Conservation (phyloP, 768 basidiomycete genomes). For the Mycena pura region DNA sequence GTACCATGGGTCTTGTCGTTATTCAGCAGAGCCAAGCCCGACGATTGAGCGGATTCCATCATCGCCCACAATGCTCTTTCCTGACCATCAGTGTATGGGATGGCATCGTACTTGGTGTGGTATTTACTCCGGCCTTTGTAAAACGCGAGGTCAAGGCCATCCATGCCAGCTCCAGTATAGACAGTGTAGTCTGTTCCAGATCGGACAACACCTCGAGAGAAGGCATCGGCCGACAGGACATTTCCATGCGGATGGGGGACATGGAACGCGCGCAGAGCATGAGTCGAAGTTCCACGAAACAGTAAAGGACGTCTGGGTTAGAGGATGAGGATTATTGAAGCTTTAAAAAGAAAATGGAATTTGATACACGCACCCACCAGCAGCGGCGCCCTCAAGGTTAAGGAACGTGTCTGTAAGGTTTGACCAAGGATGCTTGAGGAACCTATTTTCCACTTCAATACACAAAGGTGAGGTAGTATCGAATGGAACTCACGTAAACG, state of each 20-base stretch:
- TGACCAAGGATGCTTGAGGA: conserved; percentile 79
- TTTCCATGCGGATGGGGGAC: conserved; percentile 77
- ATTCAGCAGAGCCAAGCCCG: conserved; percentile 62
- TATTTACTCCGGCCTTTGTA: conserved; percentile 77
- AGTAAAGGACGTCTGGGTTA: conserved; percentile 69
- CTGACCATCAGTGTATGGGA: conserved; percentile 62
- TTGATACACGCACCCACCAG: conserved; percentile 64
- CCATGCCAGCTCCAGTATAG: conserved; percentile 62
- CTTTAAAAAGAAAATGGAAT: neutral
- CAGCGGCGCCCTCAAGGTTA: conserved; percentile 83
- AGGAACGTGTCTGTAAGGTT: conserved; percentile 70
- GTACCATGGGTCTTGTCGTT: conserved; percentile 36
- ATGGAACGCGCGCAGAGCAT: conserved; percentile 62
- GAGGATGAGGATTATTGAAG: conserved; percentile 12
- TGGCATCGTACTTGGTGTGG: conserved; percentile 76
- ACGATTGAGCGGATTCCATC: conserved; percentile 69
- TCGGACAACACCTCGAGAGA: conserved; percentile 66
- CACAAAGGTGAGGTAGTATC: neutral
- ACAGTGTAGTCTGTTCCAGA: conserved; percentile 79
- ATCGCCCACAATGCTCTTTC: conserved; percentile 75
- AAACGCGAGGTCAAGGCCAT: conserved; percentile 81
- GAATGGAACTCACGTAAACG: conserved; percentile 56
- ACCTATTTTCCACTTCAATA: conserved; percentile 46
- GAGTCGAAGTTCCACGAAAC: conserved; percentile 72
- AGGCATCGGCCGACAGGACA: conserved; percentile 72